phyloP scores from a whole-genome alignment of 2,329 filamentous ascomycete species.

The Coniochaeta ligniaria region DNA sequence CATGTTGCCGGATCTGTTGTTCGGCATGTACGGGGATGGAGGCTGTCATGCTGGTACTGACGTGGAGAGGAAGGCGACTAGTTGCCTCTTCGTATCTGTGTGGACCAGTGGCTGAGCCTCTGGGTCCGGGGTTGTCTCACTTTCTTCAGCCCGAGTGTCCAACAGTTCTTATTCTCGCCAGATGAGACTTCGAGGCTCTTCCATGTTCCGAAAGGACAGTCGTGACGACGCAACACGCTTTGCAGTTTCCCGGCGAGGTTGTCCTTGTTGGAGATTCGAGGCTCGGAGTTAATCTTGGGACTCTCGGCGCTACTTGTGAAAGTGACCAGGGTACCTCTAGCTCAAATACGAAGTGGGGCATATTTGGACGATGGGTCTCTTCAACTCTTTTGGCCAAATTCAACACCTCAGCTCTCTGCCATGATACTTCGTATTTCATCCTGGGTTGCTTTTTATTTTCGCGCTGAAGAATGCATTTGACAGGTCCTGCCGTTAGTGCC shows the following conservation, averaged over 20 bases:
- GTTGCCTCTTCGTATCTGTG: not conserved
- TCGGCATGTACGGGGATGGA: not conserved
- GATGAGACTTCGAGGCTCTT: not conserved
- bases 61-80: not conserved
- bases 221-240: not conserved
- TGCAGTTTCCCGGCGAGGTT: not conserved
- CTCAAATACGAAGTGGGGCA: not conserved
- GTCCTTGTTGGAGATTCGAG: not conserved
- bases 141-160: not conserved
- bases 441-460: too few species aligned
- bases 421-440: too few species aligned
- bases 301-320: not conserved
- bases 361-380: not conserved
- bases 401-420: not conserved
- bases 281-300: not conserved
- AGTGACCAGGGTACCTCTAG: not conserved
- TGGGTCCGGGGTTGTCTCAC: not conserved
- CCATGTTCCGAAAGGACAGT: not conserved
- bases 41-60: constrained; percentile 1
- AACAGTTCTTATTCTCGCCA: not conserved
- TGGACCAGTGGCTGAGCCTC: not conserved
- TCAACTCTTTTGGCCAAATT: not conserved
- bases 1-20: constrained; percentile 27
- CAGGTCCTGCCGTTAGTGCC: too few species aligned
- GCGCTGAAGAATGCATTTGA: too few species aligned